Base-by-base conservation (phyloP, 495 filamentous ascomycete genomes). In the Parachaetomium inaequale region DNA sequence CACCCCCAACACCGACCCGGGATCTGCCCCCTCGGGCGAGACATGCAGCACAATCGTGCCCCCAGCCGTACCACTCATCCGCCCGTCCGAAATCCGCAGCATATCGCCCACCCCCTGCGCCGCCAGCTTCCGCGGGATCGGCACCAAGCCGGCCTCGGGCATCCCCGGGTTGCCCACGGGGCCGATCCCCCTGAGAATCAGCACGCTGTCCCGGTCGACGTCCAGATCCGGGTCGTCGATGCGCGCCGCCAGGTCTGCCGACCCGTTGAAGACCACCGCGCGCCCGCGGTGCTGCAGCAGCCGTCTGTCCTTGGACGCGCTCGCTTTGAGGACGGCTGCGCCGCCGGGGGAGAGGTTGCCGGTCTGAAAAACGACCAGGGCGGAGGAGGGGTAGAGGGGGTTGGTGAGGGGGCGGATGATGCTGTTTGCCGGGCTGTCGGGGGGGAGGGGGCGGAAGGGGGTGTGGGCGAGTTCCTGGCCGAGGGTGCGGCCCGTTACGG, bases 1-100 rank as follows among this genome's bases (percentile, higher is more conserved):
- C n/a, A 85, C 70, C 0, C 85, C 86, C 49, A 88, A 75, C 31
- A 81, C 81, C n/a, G 77, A 82, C 32, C 66, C 75, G 10, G 83
- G 80, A 36, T 85, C 67, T 5, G 77, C 84, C 36, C 82, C 79
- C 69, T 89, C 87, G 0, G 86, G 87, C 19, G 81, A 82, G 3
- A 88, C 78, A 68, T 88, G 86, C 42, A 89, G 72, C 0, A 87
- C 76, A n/a, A 89, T 86, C 0, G 85, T 88, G 1, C 87, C 86
- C 0, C 85, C 86, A 0, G 87, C 87, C 0, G 86, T 89, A 0
- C 87, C 86, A 38, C 82, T 85, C 85, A 89, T 88, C 14, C 87
- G 70, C 0, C 87, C 86, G 65, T 89, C 87, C 0, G 82, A 85
- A 1, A 89, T 70, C 0, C 87, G 74, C 42, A 89, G 69, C 87